These are phyloP conservation scores for Colletotrichum kahawae DNA, from an alignment of 2,329 filamentous ascomycete species.

Conservation along the genomic window DNA sequence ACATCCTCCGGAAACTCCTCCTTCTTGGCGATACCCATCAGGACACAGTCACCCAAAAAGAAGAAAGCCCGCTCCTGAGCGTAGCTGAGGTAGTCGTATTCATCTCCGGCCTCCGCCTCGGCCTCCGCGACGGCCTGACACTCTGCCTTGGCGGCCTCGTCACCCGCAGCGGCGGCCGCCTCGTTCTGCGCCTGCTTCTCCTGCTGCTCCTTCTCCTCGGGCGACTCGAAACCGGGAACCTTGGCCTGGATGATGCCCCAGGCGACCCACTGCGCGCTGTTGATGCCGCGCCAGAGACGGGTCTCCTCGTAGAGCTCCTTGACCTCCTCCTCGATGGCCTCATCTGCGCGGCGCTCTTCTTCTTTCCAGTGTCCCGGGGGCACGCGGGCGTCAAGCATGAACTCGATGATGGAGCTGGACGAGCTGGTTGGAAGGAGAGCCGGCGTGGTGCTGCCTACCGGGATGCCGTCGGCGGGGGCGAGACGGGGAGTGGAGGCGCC, in stretches of 20 bases:
- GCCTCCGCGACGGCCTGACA: conserved; percentile 27
- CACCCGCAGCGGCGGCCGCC: conserved; percentile 18
- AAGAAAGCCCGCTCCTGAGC: conserved; percentile 89
- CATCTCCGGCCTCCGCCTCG: conserved; percentile 62
- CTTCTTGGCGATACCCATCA: conserved; percentile 73
- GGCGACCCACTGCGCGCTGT: conserved; percentile 89
- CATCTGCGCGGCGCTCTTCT: conserved; percentile 66
- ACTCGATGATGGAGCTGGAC: conserved; percentile 64
- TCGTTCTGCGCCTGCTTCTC: conserved; percentile 31
- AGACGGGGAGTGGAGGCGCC: conserved; percentile 54
- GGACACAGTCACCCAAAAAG: conserved; percentile 90
- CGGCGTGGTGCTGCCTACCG: conserved; percentile 33
- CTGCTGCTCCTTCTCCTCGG: conserved; percentile 29
- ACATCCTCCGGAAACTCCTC: conserved; percentile 80
- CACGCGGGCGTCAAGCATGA: conserved; percentile 81
- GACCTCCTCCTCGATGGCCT: conserved; percentile 70
- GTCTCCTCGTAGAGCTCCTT: conserved; percentile 78
- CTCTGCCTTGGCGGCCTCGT: conserved; percentile 30
- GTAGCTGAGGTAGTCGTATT: conserved; percentile 93
- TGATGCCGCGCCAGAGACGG: conserved; percentile 83
- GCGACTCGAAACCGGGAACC: conserved; percentile 71
- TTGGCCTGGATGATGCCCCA: conserved; percentile 98
- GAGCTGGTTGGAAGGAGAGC: conserved; percentile 41
- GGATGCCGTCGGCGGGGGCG: conserved; percentile 40
- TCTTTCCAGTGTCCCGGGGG: conserved; percentile 62